Conservation (phyloP, 345 rosid genomes). For the Eucalyptus brandiana region DNA sequence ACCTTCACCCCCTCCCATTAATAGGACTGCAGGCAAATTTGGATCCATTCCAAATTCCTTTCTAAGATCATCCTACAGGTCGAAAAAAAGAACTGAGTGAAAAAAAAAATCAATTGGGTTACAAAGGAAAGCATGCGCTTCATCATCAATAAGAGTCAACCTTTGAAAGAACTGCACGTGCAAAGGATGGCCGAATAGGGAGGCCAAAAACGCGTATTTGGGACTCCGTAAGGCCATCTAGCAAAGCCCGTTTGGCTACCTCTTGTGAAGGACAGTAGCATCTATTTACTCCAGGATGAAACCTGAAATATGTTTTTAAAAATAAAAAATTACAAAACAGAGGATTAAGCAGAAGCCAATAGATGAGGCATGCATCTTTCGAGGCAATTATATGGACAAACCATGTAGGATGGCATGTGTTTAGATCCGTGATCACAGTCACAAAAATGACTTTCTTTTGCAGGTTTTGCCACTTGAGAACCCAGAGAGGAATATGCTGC, state of each 20-base stretch:
- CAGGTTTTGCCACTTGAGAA: conserved; percentile 94
- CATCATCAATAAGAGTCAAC: conserved; percentile 6
- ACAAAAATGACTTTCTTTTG: conserved; percentile 89
- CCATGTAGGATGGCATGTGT: conserved; percentile 93
- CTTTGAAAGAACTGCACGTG: conserved; percentile 72
- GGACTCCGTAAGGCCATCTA: conserved; percentile 69
- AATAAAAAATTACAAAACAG: neutral
- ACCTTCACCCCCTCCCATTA: conserved; percentile 99
- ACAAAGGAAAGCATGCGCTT: neutral
- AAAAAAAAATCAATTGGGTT: neutral
- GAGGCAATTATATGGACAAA: conserved; percentile 1
- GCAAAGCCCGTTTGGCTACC: conserved; percentile 76
- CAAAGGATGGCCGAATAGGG: conserved; percentile 94
- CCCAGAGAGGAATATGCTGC: conserved; percentile 95
- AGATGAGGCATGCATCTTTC: neutral
- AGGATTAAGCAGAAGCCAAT: neutral
- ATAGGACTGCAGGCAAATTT: conserved; percentile 72
- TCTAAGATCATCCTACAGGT: conserved; percentile 53
- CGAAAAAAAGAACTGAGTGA: neutral
- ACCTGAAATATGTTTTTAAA: conserved; percentile 33
- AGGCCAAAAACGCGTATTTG: conserved; percentile 77
- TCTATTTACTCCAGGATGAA: conserved; percentile 85
- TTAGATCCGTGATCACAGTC: conserved; percentile 91
- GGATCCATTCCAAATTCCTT: conserved; percentile 74
- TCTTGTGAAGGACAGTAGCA: conserved; percentile 93